Base-by-base conservation (phyloP, 208 protist genomes). In the Trypanosoma rangeli region DNA sequence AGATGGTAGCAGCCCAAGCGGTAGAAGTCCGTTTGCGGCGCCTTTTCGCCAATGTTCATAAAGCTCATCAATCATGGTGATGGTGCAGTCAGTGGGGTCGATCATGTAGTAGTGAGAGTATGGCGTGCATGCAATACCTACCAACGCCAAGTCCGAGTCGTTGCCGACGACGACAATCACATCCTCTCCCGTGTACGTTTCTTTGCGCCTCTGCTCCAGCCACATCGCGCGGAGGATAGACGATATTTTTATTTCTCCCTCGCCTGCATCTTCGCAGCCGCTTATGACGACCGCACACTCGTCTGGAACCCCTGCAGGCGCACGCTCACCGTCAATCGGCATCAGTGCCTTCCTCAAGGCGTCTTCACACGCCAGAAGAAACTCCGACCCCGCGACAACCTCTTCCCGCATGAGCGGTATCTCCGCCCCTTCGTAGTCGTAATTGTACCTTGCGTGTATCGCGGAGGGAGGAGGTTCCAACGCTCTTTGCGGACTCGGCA, bases 161-260 rank as follows among this genome's bases (percentile, higher is more conserved):
- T 93, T 92, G 24, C 91, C 83, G 16, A 94, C 76, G 33, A 96
- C 58, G 1, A 78, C 73, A 33, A 96, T 66, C 5, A 68, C 55
- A 56, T 96, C 91, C 13, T 91, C 83, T n/a, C 62, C 61, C 10
- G 60, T 65, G 68, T 92, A 92, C 22, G 50, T 70, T 16, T 75
- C 75, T 37, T 50, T 64, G 18, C 37, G 63, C 22, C 71, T 42
- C 16, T 76, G 76, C 8, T 63, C 49, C 0, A 76, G 26, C 74
- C 78, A 91, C 0, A 89, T 26, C 16, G 67, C 64, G 22, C 81
- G 85, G 5, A 96, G 64, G 26, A 82, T 50, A 16, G 54, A 75
- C 0, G 82, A 56, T n/a, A 96, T 90, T 65, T 96, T 96, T 53
- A 94, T 68, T 73, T 96, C 91, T 13, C 91, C 91, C 59, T 96